Evolutionary conservation across 441 rosid genomes (phyloP).

Genomic region (Hura crepitans): DNA sequence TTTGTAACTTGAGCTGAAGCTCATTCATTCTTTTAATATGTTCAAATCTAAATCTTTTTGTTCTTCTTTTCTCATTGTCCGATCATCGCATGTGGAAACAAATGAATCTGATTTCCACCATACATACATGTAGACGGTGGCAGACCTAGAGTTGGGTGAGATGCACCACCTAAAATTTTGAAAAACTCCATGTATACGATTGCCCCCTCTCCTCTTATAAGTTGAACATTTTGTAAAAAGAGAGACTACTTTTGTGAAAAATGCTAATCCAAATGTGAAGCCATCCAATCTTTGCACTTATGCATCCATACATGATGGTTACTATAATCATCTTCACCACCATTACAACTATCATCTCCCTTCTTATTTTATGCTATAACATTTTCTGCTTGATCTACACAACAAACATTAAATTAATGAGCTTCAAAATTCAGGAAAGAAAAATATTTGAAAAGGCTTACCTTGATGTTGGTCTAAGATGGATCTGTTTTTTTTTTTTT

Average conservation of each 20-base stretch:
- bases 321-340: no score
- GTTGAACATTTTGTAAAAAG: constrained; percentile 56
- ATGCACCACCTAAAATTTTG: no score
- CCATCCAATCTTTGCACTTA: constrained; percentile 63
- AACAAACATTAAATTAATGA: not conserved
- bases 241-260: constrained; percentile 61
- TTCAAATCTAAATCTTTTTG: not conserved
- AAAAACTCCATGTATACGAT: no score
- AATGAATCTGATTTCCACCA: no score
- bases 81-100: no score
- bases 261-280: constrained; percentile 71
- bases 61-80: not conserved
- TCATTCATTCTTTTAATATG: not conserved
- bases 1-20: not conserved
- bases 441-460: no score
- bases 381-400: constrained; percentile 16
- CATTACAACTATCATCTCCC: constrained; percentile 10
- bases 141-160: no score
- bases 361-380: constrained; percentile 18
- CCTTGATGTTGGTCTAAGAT: no score
- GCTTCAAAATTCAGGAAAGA: no score
- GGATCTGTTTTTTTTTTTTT: no score
- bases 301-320: constrained; percentile 71
- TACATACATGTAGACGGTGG: no score
- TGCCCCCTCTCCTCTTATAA: no score